Base-by-base conservation (phyloP, 139 green algal genomes). In the Chlorella sp. region DNA sequence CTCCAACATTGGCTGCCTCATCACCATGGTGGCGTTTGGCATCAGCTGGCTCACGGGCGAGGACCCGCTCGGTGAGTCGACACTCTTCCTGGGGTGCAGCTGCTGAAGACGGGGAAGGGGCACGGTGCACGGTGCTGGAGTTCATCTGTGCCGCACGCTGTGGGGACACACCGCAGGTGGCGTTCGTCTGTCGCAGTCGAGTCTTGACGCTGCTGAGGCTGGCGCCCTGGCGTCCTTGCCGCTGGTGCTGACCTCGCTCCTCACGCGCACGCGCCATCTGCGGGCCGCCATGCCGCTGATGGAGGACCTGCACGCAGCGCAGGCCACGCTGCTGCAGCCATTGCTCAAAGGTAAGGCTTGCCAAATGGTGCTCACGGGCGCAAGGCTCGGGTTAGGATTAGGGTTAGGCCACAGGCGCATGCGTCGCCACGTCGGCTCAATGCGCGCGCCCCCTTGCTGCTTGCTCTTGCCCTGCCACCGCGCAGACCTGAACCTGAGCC, bases 1-100 rank as follows among this genome's bases (percentile, higher is more conserved):
- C 36, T 77, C 65, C 14, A 83, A 83, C 69, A 5, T 80, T 29
- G 64, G 70, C 29, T 70, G 55, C 0, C 20, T 80, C 0, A n/a
- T 68, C 2, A 55, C 62, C 24, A 61, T 77, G 27, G 14, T 70
- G 3, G 59, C 73, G 0, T 71, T 77, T 31, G 17, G 64, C 22
- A n/a, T 69, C 3, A 70, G 65, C 65, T 79, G 69, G 67, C 1
- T 83, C 1, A 77, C 60, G 59, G 74, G 70, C 5, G 64, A 80
- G 59, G 74, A 83, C 31, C 73, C 78, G 0, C 26, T 83, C 4
- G 78, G 78, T 79, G 35, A 74, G 76, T n/a, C n/a, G n/a, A n/a
- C n/a, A n/a, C n/a, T n/a, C n/a, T n/a, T n/a, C n/a, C n/a, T n/a
- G n/a, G n/a, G n/a, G n/a, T n/a, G n/a, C n/a, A n/a, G n/a, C n/a